Conservation (phyloP, 495 filamentous ascomycete species). For the Pyrenula massariospora region DNA sequence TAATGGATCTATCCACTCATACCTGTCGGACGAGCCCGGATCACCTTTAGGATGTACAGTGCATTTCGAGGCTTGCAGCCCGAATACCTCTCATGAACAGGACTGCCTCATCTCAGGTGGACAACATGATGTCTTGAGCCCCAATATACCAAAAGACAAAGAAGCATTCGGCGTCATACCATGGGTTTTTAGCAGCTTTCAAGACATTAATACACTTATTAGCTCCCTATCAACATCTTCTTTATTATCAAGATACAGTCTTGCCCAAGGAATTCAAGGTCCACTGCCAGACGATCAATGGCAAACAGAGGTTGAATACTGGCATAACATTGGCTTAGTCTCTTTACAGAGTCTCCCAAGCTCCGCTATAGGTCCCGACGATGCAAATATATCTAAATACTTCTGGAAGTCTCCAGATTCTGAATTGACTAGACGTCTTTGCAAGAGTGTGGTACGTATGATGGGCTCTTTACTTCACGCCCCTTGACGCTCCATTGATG, state of each 20-base stretch:
- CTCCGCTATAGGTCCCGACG: neutral
- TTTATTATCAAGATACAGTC: neutral
- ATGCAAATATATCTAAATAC: neutral
- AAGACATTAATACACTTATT: neutral
- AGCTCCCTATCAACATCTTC: neutral
- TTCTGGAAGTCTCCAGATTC: neutral
- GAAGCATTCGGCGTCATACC: neutral
- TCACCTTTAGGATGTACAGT: conserved; percentile 4
- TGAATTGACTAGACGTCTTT: neutral
- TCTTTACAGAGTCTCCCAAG: conserved; percentile 1
- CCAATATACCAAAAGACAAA: neutral
- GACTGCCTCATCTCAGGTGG: neutral
- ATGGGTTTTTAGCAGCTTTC: neutral
- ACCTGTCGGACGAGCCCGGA: conserved; percentile 1
- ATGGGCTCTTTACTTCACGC: neutral
- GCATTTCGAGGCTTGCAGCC: conserved; percentile 3
- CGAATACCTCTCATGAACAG: neutral
- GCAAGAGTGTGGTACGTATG: neutral
- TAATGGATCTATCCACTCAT: neutral
- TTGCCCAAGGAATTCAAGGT: neutral
- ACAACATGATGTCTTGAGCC: neutral
- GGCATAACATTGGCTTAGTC: neutral
- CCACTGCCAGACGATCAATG: conserved; percentile 5
- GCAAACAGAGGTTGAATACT: conserved; percentile 6
- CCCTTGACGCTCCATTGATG: too few relatives aligned